Conservation (phyloP, 257 asterid species). For the Thymus quinquecostatus region DNA sequence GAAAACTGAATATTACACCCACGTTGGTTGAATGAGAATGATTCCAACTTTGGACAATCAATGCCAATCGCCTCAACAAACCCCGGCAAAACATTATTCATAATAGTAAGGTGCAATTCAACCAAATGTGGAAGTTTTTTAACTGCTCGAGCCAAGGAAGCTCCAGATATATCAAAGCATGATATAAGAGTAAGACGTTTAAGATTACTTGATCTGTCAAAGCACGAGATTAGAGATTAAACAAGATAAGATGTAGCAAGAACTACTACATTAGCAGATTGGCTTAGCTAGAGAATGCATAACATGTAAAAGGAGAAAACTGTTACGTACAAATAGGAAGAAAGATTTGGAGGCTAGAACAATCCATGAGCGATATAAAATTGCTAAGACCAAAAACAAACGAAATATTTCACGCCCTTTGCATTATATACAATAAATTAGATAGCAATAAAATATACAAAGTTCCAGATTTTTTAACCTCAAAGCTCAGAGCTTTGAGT, state of each 20-base stretch:
- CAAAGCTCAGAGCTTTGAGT: not conserved
- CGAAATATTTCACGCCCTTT: not conserved
- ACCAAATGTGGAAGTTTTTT: conserved; percentile 46
- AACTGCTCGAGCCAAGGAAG: conserved; percentile 36
- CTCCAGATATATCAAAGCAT: conserved; percentile 25
- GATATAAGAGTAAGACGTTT: conserved; percentile 41
- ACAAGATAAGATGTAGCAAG: conserved; percentile 1
- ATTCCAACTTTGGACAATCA: conserved; percentile 45
- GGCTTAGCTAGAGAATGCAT: not conserved
- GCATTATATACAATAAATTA: not conserved
- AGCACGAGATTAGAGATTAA: not conserved
- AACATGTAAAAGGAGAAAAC: not conserved
- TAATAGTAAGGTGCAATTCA: conserved; percentile 50
- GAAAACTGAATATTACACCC: not conserved
- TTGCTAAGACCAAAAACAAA: too few species aligned
- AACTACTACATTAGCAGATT: not conserved
- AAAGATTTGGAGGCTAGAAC: not conserved
- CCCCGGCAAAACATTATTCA: not conserved
- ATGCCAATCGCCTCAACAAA: conserved; percentile 40
- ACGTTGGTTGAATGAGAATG: conserved; percentile 15
- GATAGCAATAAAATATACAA: not conserved
- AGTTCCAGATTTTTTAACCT: not conserved
- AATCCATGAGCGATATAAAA: too few species aligned
- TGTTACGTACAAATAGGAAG: not conserved
- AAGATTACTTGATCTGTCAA: conserved; percentile 49